Evolutionary conservation across 1,284 basidiomycete species (phyloP), one percentile per base, ranked within the genome.

Genomic region (Lentinula novae-zelandiae): DNA sequence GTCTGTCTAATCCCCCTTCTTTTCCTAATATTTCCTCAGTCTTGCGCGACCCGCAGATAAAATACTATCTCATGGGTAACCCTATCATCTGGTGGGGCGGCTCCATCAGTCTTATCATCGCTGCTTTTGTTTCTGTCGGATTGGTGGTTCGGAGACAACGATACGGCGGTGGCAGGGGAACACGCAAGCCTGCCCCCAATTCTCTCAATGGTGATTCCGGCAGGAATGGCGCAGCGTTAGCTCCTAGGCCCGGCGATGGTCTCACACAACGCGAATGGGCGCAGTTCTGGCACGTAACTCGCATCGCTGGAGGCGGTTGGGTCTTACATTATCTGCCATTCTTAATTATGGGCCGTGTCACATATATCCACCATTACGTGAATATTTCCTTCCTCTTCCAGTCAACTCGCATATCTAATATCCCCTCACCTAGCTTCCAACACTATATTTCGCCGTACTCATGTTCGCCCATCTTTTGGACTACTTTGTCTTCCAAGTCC

Each of bases 331-430:
- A 87, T 68, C 69, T 90, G 27, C 96, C 96, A 0, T 98, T 97
- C 85, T 78, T 98, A 67, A 87, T 97, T 75, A 97, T 98, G 95
- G 95, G 93, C 34, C 90, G 95, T 67, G 92, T 95, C 1, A 95
- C 93, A 46, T 95, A 95, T 67, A 76, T 95, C 12, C 93, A 95
- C 72, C 93, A 95, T 78, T 95, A 93, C 69, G 88, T 91, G 67
- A 60, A 88, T 78, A 15, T 12, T 38, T 38, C 33, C 38, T 22
- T 31, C 27, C 46, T 17, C 31, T 31, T 51, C 3, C 55, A 12
- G n/a, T 27, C 31, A 7, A 10, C n/a, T 22, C 31, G 46, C 27
- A 61, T 44, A 4, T 55, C 46, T 10, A 12, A 56, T n/a, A 42
- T 62, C 57, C 27, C 22, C 58, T 61, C 36, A 38, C 17, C 27